Evolutionary conservation across 2,329 filamentous ascomycete species (phyloP).

Genomic region (Fusarium armeniacum): DNA sequence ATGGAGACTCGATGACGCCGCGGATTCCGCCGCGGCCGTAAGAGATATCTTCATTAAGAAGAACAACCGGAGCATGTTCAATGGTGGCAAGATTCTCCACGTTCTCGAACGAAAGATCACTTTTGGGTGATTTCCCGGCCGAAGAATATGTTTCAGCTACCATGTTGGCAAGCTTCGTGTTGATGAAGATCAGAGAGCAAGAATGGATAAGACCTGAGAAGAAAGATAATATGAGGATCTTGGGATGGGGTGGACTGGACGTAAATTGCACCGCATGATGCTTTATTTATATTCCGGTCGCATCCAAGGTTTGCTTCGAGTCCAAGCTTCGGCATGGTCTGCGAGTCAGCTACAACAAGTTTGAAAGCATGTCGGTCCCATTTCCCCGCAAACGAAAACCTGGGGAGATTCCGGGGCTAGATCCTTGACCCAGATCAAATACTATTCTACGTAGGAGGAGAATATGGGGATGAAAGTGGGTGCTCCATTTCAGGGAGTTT

Average conservation of each 20-base stretch:
- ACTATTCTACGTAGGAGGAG: too few relatives aligned
- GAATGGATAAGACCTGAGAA: neutral
- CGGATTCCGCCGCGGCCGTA: conserved; percentile 2
- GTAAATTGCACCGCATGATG: neutral
- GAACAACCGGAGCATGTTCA: neutral
- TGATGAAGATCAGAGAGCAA: neutral
- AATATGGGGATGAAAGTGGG: too few relatives aligned
- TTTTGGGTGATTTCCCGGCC: neutral
- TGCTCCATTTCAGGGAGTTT: neutral
- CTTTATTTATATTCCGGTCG: neutral
- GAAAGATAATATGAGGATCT: neutral
- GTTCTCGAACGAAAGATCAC: neutral
- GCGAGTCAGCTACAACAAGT: neutral
- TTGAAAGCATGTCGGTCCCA: neutral
- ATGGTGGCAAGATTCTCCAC: neutral
- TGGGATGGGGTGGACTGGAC: neutral
- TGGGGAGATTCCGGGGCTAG: neutral
- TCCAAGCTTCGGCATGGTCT: neutral
- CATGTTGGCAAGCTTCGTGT: neutral
- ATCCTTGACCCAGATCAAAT: neutral
- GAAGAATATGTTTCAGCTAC: neutral
- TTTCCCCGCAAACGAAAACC: neutral
- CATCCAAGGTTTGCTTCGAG: neutral
- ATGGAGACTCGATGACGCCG: conserved; percentile 2
- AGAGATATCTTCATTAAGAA: conserved; percentile 2